Evolutionary conservation across 2,329 filamentous ascomycete species (phyloP), one percentile per base, ranked within the genome.

Genomic region (Colletotrichum gloeosporioides): DNA sequence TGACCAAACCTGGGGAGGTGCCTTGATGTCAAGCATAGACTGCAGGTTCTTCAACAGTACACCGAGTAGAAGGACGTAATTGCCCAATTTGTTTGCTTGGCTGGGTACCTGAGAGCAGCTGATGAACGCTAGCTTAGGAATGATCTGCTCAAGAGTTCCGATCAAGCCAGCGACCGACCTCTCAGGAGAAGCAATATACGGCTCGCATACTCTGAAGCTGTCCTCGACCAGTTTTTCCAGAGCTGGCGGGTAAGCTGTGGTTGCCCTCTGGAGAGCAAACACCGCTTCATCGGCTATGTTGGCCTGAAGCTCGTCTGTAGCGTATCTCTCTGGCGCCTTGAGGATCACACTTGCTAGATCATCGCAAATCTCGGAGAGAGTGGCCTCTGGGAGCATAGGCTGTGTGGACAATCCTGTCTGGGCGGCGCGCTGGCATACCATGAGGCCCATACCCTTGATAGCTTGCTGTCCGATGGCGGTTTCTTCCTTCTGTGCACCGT

Each of bases 61-160:
- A 53, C 83, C 81, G 31, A 84, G 79, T 22, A 88, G 82, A 8
- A 82, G 84, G 13, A 88, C 73, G 70, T 88, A 88, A 75, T 89
- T 85, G 16, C 80, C 74, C n/a, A 88, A 80, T 2, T 82, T 81
- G 8, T 80, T 78, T 2, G 78, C 78, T 5, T 79, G 75, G 3
- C 73, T 78, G 2, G 85, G 84, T 1, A 86, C 75, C 55, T 85
- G 82, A 2, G 88, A 89, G 79, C 88, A 90, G 32, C 88, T 88
- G 64, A 91, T 83, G 70, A 87, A 89, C 4, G 88, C 87, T 4
- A 92, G 78, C 3, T 88, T 84, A 12, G 85, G 84, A 6, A 88
- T 83, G 4, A 89, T 82, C 32, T 80, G 80, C 34, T 83, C 82
- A 7, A 87, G 82, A 6, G 53, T 53, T 25, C 36, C 16, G 18